A percentile compares a stretch with the other conserved stretches of the same genome.
Conservation (phyloP, 2,329 filamentous ascomycete genomes). For the Neofusicoccum ribis region DNA sequence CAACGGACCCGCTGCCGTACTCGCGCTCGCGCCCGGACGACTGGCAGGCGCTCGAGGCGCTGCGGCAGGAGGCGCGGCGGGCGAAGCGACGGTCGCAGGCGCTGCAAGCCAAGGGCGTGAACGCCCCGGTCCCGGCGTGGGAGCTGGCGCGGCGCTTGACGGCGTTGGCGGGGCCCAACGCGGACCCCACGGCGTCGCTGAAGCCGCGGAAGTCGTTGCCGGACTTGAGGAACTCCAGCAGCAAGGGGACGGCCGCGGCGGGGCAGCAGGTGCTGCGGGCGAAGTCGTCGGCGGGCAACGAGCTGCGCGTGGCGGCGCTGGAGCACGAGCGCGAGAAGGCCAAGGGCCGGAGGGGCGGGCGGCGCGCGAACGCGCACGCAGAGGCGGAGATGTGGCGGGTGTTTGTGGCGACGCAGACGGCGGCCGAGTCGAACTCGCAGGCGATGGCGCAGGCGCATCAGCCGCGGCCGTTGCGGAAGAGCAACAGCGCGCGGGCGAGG, state of each 20-base stretch:
- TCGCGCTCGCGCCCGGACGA: not conserved
- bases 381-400: constrained; percentile 6
- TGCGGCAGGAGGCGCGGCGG: not conserved
- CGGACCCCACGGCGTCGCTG: not conserved
- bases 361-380: not conserved
- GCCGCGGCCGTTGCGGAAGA: not conserved
- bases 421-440: not conserved
- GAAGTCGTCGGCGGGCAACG: not conserved
- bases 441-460: not conserved
- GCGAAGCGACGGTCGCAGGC: not conserved
- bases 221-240: not conserved
- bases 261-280: not conserved
- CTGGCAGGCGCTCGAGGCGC: not conserved
- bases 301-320: not conserved
- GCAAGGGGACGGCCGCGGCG: not conserved
- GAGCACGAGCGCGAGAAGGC: not conserved
- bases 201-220: not conserved
- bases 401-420: not conserved
- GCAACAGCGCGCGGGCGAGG: not conserved
- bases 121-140: not conserved
- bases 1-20: not conserved
- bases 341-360: not conserved
- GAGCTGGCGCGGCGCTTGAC: not conserved
- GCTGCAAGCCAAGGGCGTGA: not conserved
- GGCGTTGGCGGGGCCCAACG: not conserved